Evolutionary conservation across 2,329 filamentous ascomycete species (phyloP), one percentile per base, ranked within the genome.

Genomic region (Penicillium sp.): DNA sequence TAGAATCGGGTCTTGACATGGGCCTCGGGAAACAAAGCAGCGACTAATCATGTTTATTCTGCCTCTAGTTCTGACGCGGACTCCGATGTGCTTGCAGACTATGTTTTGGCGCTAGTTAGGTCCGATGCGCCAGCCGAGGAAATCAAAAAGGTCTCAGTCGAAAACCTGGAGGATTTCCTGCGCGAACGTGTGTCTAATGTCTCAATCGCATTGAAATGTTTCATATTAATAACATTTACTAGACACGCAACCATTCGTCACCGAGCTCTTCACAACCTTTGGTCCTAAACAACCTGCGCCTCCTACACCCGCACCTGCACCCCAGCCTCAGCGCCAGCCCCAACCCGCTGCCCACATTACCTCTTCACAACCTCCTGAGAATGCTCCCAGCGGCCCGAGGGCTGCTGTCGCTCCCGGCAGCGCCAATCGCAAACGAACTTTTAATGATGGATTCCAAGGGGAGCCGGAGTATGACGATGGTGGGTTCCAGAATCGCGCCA

Each of bases 1-100:
- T 35, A 6, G 19, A 38, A 35, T 40, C 33, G 11, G 35, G 10
- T 26, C 22, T 44, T 37, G 26, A 38, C n/a, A 5, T 8, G 14
- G 31, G 17, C 3, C 19, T 10, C 10, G 1, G 22, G 3, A 17
- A 38, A 25, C 1, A 14, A 40, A 42, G 22, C 19, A 25, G 6
- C 9, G 9, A 36, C 60, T 61, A 54, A 64, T 45, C 10, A 3
- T 30, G 5, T 7, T n/a, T 48, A 41, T n/a, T n/a, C 30, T 36
- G 40, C 17, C 50, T 52, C 43, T 62, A 84, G 82, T 59, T 84
- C 81, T n/a, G 83, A 86, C 67, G 84, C 83, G 30, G 84, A 86
- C 65, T 78, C 79, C 12, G 82, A 83, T 61, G 81, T 86, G 2
- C 79, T 86, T 19, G 83, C 82, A 30, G 84, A 86, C 61, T 86